Conservation (phyloP, 805 yeast species). For the Candida yuanshanica region DNA sequence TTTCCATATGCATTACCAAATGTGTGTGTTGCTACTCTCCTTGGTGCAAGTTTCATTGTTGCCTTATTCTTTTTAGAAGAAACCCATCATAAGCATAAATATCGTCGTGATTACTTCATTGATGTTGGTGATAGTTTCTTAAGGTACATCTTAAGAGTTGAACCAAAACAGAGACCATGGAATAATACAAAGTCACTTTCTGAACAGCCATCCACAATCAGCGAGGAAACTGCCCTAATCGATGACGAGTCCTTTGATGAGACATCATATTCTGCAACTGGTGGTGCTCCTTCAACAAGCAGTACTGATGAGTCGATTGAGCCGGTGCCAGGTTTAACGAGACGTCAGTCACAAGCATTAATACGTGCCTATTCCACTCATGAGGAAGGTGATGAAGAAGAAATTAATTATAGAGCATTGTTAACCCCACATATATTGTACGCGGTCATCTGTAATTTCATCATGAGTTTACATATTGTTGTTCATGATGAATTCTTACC, state of each 20-base stretch:
- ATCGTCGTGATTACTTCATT: constrained; percentile 39
- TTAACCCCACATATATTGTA: constrained; percentile 28
- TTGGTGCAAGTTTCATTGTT: constrained; percentile 30
- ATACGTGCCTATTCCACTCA: constrained; percentile 28
- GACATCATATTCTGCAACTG: background rate
- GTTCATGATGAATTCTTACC: constrained; percentile 53
- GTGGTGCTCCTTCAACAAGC: background rate
- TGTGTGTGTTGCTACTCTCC: constrained; percentile 36
- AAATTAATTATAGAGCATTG: constrained; percentile 19
- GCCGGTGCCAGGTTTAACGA: constrained; percentile 23
- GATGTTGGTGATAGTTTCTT: constrained; percentile 36
- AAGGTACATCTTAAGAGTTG: constrained; percentile 13
- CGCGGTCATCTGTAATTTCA: constrained; percentile 33
- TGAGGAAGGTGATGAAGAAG: constrained; percentile 25
- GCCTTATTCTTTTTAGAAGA: constrained; percentile 48
- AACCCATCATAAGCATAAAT: constrained; percentile 37
- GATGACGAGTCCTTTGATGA: constrained; percentile 8
- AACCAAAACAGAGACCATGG: constrained; percentile 27
- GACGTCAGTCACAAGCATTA: constrained; percentile 28
- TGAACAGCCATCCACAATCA: background rate
- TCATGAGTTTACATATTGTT: constrained; percentile 40
- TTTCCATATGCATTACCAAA: constrained; percentile 52
- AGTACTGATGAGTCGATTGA: constrained; percentile 21
- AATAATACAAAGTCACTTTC: background rate
- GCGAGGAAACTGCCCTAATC: constrained; percentile 14